These are phyloP conservation scores for Vicia faba DNA, from an alignment of 306 rosid species.

Conservation along the genomic window DNA sequence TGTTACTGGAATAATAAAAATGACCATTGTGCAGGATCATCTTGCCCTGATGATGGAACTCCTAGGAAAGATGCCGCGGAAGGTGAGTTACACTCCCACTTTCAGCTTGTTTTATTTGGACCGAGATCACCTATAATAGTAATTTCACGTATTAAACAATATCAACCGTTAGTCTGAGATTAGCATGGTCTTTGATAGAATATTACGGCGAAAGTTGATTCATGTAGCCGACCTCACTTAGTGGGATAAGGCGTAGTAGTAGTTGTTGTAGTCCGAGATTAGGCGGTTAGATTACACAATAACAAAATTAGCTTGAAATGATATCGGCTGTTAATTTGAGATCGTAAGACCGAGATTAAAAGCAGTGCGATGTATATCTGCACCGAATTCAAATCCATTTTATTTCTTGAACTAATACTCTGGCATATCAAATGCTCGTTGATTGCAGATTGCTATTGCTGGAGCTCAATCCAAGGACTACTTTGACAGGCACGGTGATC, in stretches of 20 bases:
- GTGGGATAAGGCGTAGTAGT: too few species aligned
- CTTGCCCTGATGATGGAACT: slow-evolving; percentile 99
- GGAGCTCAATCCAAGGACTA: slow-evolving; percentile 85
- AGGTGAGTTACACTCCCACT: slow-evolving; percentile 49
- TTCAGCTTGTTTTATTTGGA: neutral
- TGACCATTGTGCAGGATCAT: slow-evolving; percentile 67
- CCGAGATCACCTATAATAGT: neutral
- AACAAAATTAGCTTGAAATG: neutral
- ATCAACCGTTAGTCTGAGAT: neutral
- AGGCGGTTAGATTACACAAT: neutral
- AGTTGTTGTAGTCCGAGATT: neutral
- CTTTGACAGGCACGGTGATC: slow-evolving; percentile 94
- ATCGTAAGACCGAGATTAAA: neutral
- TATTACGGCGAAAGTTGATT: too few species aligned
- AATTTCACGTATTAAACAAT: neutral
- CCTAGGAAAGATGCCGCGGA: slow-evolving; percentile 91
- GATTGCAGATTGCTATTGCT: slow-evolving; percentile 65
- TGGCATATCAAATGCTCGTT: slow-evolving; percentile 38
- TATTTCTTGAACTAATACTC: slow-evolving; percentile 25
- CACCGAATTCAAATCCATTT: neutral
- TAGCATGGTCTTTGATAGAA: too few species aligned
- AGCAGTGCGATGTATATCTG: neutral
- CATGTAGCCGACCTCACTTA: too few species aligned
- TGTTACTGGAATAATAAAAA: slow-evolving; percentile 19
- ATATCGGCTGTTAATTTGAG: neutral